Evolutionary conservation across 2,329 filamentous ascomycete genomes (phyloP), one percentile per base, ranked within the genome.

Genomic region (Cryphonectria japonica): DNA sequence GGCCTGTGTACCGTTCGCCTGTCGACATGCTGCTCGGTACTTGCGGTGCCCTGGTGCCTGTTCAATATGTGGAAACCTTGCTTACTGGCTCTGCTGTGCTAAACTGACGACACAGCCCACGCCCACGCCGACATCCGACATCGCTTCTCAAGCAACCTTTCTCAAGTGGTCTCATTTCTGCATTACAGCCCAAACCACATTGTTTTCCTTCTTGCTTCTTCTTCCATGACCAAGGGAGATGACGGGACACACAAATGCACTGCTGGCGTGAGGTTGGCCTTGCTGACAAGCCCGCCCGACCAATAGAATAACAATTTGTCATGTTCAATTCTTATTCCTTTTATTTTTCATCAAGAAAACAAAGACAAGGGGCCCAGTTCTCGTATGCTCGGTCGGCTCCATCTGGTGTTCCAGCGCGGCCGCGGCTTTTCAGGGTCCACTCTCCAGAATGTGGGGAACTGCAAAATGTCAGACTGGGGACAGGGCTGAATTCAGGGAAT

Each of bases 401-500:
- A 46, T 29, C 6, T 34, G 34, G 29, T 54, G 29, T 54, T 37
- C 16, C 63, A 66, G n/a, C 14, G 22, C 46, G 19, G 19, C 26
- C 39, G 61, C 19, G 34, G 37, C 46, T 60, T 66, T 60, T 37
- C 64, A 69, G 66, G 61, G 65, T 70, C 71, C 43, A 57, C 32
- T 70, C 61, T 65, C 61, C 60, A 52, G 60, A 59, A 46, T 65
- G 60, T 66, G 66, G 69, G 66, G 29, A 50, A 50, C 46, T 34
- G 34, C 32, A 54, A 34, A 34, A 32, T 41, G 63, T 54, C 54
- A 66, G 67, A 67, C 39, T 67, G 69, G 73, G 67, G 73, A 68
- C 73, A 69, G 66, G 71, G 71, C 71, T 71, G 67, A 65, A 26
- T 52, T 11, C 62, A 43, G 29, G 19, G 62, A 72, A 72, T 69